Evolutionary conservation across 2,329 filamentous ascomycete genomes (phyloP).

Genomic region (Penicillium decumbens): DNA sequence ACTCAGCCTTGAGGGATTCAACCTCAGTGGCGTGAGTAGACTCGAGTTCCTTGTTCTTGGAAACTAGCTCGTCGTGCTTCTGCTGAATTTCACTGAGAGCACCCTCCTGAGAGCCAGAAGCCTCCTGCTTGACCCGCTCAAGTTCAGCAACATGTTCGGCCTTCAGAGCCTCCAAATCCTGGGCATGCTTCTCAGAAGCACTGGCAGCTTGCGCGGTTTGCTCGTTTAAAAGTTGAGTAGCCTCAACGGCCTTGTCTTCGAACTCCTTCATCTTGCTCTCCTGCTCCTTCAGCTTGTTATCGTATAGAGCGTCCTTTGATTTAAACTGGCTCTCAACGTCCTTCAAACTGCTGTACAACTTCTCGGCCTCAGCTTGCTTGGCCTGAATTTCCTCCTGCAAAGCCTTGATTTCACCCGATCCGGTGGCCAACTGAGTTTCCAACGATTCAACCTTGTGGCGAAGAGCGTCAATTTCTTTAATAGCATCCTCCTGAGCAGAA

Average conservation of each 20-base stretch:
- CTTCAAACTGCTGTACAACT: conserved; percentile 36
- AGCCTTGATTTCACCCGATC: conserved; percentile 32
- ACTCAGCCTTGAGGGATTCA: conserved; percentile 25
- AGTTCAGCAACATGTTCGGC: conserved; percentile 34
- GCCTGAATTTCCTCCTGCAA: conserved; percentile 33
- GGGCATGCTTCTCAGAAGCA: conserved; percentile 32
- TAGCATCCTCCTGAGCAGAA: conserved; percentile 32
- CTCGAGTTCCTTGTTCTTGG: conserved; percentile 28
- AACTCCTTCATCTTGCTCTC: conserved; percentile 32
- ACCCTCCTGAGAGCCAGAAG: conserved; percentile 29
- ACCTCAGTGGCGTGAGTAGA: conserved; percentile 31
- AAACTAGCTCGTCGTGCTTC: conserved; percentile 32
- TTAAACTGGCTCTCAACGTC: conserved; percentile 36
- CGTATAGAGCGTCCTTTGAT: conserved; percentile 36
- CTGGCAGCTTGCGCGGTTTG: conserved; percentile 28
- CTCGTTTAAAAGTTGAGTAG: conserved; percentile 34
- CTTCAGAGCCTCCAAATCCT: conserved; percentile 33
- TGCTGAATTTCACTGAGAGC: conserved; percentile 32
- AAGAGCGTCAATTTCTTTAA: conserved; percentile 36
- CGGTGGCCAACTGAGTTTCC: conserved; percentile 31
- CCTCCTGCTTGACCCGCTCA: conserved; percentile 28
- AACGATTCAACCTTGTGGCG: conserved; percentile 33
- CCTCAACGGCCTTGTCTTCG: conserved; percentile 33
- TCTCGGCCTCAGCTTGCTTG: conserved; percentile 36
- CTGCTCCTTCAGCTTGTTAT: conserved; percentile 32